Conservation (phyloP, 306 rosid genomes). For the Echinosophora koreensis region DNA sequence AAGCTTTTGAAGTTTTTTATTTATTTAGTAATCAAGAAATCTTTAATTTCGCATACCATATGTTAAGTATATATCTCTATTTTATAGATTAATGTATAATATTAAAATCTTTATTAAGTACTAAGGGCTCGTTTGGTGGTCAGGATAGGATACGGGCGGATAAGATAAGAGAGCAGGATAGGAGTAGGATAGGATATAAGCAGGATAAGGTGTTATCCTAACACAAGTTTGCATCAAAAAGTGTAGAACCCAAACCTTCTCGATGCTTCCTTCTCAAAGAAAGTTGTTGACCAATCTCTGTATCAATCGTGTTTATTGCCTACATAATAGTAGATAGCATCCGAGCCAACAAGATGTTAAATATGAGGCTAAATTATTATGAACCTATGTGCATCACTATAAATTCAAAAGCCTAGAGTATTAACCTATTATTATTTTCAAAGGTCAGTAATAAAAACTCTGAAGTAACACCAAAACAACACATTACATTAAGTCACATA, state of each 20-base stretch:
- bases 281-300: slow-evolving; percentile 88
- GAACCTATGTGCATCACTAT: neutral
- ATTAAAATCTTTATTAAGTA: no score
- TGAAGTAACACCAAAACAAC: neutral
- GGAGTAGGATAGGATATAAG: no score
- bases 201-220: no score
- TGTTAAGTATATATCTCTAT: no score
- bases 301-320: slow-evolving; percentile 89
- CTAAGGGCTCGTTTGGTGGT: no score
- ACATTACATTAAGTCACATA: neutral
- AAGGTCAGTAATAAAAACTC: neutral
- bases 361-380: neutral
- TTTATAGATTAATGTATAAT: no score
- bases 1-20: no score
- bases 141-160: no score
- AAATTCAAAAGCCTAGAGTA: slow-evolving; percentile 16
- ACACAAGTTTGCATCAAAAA: slow-evolving; percentile 81
- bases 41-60: no score
- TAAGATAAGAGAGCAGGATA: no score
- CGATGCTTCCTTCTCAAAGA: slow-evolving; percentile 89
- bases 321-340: slow-evolving; percentile 45
- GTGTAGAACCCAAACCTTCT: slow-evolving; percentile 81
- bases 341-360: slow-evolving; percentile 23
- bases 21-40: no score
- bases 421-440: neutral